These are phyloP conservation scores for Fragaria vesca DNA, from an alignment of 306 rosid genomes.

Conservation along the genomic window DNA sequence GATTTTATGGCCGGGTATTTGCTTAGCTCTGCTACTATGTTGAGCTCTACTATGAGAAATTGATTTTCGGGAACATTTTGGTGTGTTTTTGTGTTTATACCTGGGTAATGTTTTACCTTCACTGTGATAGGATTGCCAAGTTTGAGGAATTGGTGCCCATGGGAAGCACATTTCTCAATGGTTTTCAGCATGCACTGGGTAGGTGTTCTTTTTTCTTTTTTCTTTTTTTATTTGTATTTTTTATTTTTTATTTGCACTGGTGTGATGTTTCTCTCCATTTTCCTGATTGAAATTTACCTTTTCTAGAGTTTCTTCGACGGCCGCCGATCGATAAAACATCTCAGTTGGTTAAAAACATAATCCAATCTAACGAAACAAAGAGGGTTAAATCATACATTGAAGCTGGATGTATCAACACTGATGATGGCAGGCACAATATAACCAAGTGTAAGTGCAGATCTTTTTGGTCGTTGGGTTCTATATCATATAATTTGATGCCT, in stretches of 20 bases:
- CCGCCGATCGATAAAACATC: slow-evolving; percentile 53
- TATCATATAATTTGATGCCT: not conserved
- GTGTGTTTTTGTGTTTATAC: not conserved
- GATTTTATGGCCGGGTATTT: slow-evolving; percentile 71
- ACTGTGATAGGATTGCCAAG: slow-evolving; percentile 50
- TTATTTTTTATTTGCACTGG: not conserved
- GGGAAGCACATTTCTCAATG: slow-evolving; percentile 58
- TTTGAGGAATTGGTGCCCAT: slow-evolving; percentile 55
- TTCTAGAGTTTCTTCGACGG: slow-evolving; percentile 61
- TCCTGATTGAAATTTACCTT: slow-evolving; percentile 1
- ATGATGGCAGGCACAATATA: slow-evolving; percentile 41
- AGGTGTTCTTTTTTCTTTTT: slow-evolving; percentile 23
- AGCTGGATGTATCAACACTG: slow-evolving; percentile 56
- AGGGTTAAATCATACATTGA: slow-evolving; percentile 57
- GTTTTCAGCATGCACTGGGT: slow-evolving; percentile 78
- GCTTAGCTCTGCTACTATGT: not conserved
- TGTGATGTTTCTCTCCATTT: slow-evolving; percentile 6
- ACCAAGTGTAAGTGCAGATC: slow-evolving; percentile 42
- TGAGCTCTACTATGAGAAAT: not conserved
- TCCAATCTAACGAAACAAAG: slow-evolving; percentile 53
- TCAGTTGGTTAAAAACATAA: slow-evolving; percentile 45
- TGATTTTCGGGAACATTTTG: not conserved
- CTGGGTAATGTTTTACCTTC: slow-evolving; percentile 21
- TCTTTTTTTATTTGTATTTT: not conserved
- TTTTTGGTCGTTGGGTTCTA: not conserved